Percentiles rank a stretch among this genome's conserved stretches.
These are phyloP conservation scores for Pterocarpus santalinus DNA, from an alignment of 306 rosid species.

Conservation along the genomic window DNA sequence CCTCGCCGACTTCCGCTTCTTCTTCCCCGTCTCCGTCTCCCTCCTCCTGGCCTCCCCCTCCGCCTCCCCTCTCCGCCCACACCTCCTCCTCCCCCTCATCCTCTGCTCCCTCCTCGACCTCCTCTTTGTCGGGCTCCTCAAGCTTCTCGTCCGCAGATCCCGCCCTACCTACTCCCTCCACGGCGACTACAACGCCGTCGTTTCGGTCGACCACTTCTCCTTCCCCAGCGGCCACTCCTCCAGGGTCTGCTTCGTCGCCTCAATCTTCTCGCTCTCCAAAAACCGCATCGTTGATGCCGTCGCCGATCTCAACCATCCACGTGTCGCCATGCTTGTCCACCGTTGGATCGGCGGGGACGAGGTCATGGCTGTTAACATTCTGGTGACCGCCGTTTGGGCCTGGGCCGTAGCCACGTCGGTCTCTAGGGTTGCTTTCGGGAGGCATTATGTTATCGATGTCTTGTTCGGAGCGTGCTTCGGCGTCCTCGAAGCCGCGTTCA, in stretches of 20 bases:
- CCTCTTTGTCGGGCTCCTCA: constrained; percentile 59
- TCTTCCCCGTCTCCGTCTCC: constrained; percentile 67
- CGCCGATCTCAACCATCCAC: constrained; percentile 38
- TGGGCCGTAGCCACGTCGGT: constrained; percentile 66
- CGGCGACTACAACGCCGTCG: constrained; percentile 61
- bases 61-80: constrained; percentile 51
- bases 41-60: constrained; percentile 55
- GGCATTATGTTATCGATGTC: constrained; percentile 71
- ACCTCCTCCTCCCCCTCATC: constrained; percentile 61
- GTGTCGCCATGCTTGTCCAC: constrained; percentile 11
- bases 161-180: constrained; percentile 70
- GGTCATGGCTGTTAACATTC: constrained; percentile 35
- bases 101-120: constrained; percentile 80
- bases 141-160: constrained; percentile 64
- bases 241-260: constrained; percentile 73
- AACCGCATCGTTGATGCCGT: constrained; percentile 32
- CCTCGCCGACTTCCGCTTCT: constrained; percentile 73
- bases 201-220: constrained; percentile 72
- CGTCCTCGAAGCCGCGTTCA: constrained; percentile 67
- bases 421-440: constrained; percentile 75
- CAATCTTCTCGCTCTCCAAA: constrained; percentile 59
- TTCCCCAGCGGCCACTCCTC: constrained; percentile 86
- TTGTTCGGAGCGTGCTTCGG: constrained; percentile 63
- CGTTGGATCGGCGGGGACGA: constrained; percentile 49
- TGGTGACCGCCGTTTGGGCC: constrained; percentile 50